Conservation (phyloP, 2,329 filamentous ascomycete genomes). For the Verticillium dahliae region DNA sequence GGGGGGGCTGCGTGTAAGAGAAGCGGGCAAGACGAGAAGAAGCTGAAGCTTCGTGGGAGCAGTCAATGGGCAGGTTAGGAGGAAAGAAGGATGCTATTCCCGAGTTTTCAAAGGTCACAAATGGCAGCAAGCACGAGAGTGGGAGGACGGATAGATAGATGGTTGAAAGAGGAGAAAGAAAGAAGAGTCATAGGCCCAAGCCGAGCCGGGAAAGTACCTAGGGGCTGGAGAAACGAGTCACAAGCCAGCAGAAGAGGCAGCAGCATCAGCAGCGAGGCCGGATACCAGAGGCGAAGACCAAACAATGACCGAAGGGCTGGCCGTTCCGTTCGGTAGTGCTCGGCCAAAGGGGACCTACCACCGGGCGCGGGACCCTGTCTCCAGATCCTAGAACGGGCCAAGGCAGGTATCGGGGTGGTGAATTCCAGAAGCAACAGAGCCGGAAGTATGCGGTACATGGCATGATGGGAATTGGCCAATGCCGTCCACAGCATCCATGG, state of each 20-base stretch:
- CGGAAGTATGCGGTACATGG: neutral
- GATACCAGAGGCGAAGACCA: neutral
- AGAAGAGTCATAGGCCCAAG: neutral
- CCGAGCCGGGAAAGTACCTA: neutral
- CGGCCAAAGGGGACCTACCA: slow-evolving; percentile 3
- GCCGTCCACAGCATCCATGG: neutral
- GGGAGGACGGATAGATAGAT: slow-evolving; percentile 5
- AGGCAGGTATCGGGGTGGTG: neutral
- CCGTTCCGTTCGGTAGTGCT: slow-evolving; percentile 1
- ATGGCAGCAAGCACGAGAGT: slow-evolving; percentile 1
- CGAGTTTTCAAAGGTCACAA: neutral
- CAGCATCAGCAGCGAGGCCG: neutral
- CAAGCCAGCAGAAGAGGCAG: slow-evolving; percentile 10
- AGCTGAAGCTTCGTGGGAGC: neutral
- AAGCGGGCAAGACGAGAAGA: neutral
- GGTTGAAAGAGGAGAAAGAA: slow-evolving; percentile 3
- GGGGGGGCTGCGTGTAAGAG: neutral
- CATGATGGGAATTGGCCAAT: neutral
- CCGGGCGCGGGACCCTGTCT: neutral
- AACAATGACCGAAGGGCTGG: neutral
- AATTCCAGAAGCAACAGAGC: neutral
- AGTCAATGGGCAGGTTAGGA: neutral
- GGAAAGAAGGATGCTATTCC: slow-evolving; percentile 9
- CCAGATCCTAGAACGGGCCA: neutral
- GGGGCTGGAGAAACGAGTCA: slow-evolving; percentile 9